Percentiles rank a stretch among this genome's conserved stretches.
Evolutionary conservation across 441 rosid species (phyloP).

Genomic region (Pelargonium myrrhifolium): DNA sequence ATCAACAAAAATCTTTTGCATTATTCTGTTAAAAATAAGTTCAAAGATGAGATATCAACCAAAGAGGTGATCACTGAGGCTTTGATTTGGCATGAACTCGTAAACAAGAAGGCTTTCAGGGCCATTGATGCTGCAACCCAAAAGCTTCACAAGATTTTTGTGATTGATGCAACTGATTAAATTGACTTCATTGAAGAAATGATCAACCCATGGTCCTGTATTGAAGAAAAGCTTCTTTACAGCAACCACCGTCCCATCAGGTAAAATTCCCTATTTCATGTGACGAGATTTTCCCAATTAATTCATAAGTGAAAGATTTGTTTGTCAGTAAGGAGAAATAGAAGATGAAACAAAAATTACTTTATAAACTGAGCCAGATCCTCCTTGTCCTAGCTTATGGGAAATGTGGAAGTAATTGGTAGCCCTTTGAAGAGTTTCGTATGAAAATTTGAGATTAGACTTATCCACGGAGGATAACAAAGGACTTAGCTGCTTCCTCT

Average conservation of each 20-base stretch:
- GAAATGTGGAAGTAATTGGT: slow-evolving; percentile 57
- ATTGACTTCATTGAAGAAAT: slow-evolving; percentile 85
- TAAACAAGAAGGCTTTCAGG: slow-evolving; percentile 86
- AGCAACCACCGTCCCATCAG: slow-evolving; percentile 58
- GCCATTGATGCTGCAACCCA: slow-evolving; percentile 83
- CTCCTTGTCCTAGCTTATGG: slow-evolving; percentile 83
- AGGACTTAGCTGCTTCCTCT: slow-evolving; percentile 55
- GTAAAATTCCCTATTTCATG: slow-evolving; percentile 49
- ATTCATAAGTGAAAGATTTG: background rate
- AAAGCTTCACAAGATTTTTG: slow-evolving; percentile 66
- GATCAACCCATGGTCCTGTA: slow-evolving; percentile 86
- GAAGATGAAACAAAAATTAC: slow-evolving; percentile 25
- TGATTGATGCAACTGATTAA: slow-evolving; percentile 63
- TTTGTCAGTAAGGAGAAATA: background rate
- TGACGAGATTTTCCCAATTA: background rate
- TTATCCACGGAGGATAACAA: slow-evolving; percentile 39
- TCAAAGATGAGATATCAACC: slow-evolving; percentile 30
- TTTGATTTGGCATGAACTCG: slow-evolving; percentile 66
- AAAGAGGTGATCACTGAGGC: slow-evolving; percentile 56
- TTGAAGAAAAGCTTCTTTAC: slow-evolving; percentile 76
- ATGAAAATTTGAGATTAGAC: slow-evolving; percentile 64
- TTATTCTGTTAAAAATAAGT: background rate
- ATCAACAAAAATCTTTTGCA: background rate
- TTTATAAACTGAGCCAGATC: slow-evolving; percentile 79
- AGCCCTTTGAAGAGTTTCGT: slow-evolving; percentile 71